Conservation (phyloP, 73 alveolate genomes). For the Stentor roeselii region DNA sequence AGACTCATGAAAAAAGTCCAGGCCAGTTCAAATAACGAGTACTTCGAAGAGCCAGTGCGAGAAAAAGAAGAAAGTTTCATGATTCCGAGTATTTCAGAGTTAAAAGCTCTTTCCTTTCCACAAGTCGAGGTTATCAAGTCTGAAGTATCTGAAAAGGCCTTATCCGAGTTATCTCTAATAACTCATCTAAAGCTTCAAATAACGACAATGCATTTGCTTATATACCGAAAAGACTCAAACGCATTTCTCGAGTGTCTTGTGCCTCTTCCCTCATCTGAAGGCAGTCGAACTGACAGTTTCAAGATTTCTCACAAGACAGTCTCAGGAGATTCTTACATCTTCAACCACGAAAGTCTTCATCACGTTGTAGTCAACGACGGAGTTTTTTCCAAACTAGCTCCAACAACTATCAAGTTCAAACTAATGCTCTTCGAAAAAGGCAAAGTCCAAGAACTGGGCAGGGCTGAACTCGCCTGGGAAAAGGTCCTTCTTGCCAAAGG, state of each 20-base stretch:
- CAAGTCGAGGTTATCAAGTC: not conserved
- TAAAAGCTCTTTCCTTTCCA: not conserved
- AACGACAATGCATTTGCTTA: not conserved
- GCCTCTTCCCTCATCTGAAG: not conserved
- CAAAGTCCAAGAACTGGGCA: not conserved
- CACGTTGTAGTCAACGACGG: conserved; percentile 1
- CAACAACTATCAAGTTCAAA: not conserved
- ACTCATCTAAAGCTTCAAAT: not conserved
- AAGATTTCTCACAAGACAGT: not conserved
- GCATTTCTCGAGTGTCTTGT: not conserved
- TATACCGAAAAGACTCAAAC: not conserved
- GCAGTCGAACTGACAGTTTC: not conserved
- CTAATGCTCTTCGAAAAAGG: not conserved
- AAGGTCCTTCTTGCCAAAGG: conserved; percentile 9
- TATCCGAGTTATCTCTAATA: not conserved
- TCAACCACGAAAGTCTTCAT: not conserved
- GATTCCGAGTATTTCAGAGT: conserved; percentile 1
- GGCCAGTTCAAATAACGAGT: not conserved
- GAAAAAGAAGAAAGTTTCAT: not conserved
- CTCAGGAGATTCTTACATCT: not conserved
- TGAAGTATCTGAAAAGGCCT: not conserved
- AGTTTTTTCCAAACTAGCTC: not conserved
- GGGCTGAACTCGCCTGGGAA: conserved; percentile 11
- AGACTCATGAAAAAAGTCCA: not conserved
- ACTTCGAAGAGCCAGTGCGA: not conserved